Base-by-base conservation (phyloP, 2,329 filamentous ascomycete species). In the Aspergillus clavatus region DNA sequence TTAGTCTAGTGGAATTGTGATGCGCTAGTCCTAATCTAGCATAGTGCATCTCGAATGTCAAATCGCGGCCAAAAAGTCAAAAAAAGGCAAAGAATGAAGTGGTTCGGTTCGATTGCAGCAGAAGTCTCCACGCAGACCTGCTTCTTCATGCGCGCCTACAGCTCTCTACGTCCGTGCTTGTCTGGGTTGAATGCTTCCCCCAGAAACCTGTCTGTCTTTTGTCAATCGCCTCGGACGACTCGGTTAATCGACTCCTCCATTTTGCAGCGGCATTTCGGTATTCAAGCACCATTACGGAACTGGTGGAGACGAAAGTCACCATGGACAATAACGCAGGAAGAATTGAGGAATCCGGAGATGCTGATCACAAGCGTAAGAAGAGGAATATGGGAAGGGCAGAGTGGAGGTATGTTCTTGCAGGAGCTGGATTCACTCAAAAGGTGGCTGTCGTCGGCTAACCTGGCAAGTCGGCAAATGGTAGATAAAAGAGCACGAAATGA, bases 371-470 rank as follows among this genome's bases (percentile, higher is more conserved):
- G 63, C 71, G 73, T 76, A 82, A 81, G 78, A 83, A 79, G 63
- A 74, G 74, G 66, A 79, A 84, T 78, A 71, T 84, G 79, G 83
- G 83, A 58, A 72, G 83, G 67, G 73, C 72, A 50, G 81, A 83
- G 63, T 83, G 80, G 69, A 76, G 76, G 83, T 86, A 73, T 63
- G 77, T 54, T 54, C 29, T 7, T 19, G 23, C 42, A 38, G 24
- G 29, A 27, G 37, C 23, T 5, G 7, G 10, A 33, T 40, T 39
- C 40, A 6, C 6, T 38, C 10, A 38, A 38, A 24, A 10, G 23
- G 21, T 38, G 21, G 43, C 42, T 26, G 28, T 48, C 51, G 38
- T 55, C 51, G 12, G 55, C 76, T 76, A 77, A 80, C 69, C 68
- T 70, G 73, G 66, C 58, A 69, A 78, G 77, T 62, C 73, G 75